Conservation (phyloP, 2,329 filamentous ascomycete species). For the Pyricularia grisea region DNA sequence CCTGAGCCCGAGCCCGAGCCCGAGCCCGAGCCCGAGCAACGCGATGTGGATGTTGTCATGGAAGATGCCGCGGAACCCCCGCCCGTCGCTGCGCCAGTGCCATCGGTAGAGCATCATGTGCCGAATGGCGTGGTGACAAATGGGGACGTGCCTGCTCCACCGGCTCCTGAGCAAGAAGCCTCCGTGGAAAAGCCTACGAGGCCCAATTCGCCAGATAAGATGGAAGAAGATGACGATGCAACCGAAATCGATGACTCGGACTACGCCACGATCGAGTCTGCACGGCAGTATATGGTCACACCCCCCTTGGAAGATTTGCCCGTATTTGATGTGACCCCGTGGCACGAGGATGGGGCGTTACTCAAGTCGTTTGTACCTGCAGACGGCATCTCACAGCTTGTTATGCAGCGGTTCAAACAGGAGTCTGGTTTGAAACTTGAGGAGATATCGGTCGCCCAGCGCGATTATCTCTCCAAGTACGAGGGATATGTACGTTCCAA, state of each 20-base stretch:
- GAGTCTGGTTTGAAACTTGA: conserved; percentile 25
- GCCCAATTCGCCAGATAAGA: conserved; percentile 37
- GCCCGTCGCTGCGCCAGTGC: not conserved
- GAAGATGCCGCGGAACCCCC: conserved; percentile 16
- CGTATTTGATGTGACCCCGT: conserved; percentile 32
- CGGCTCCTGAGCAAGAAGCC: not conserved
- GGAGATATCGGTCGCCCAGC: conserved; percentile 28
- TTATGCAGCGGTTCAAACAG: conserved; percentile 33
- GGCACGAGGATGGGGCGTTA: conserved; percentile 37
- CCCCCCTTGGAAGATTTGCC: conserved; percentile 47
- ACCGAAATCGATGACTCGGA: conserved; percentile 46
- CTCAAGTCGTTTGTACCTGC: conserved; percentile 30
- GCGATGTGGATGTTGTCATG: conserved; percentile 26
- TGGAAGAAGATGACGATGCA: conserved; percentile 39
- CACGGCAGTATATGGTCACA: conserved; percentile 42
- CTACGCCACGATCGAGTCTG: conserved; percentile 36
- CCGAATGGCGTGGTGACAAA: conserved; percentile 14
- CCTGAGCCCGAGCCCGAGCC: conserved; percentile 5
- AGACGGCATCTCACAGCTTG: conserved; percentile 31
- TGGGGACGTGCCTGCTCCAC: conserved; percentile 4
- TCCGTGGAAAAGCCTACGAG: conserved; percentile 8
- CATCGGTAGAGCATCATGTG: not conserved
- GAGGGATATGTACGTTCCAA: conserved; percentile 45
- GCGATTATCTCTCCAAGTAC: conserved; percentile 38
- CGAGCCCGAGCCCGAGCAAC: conserved; percentile 8